A percentile compares a stretch with the other conserved stretches of the same genome.
phyloP scores from a whole-genome alignment of 805 yeast genomes.

The Kodamaea jinghongensis region DNA sequence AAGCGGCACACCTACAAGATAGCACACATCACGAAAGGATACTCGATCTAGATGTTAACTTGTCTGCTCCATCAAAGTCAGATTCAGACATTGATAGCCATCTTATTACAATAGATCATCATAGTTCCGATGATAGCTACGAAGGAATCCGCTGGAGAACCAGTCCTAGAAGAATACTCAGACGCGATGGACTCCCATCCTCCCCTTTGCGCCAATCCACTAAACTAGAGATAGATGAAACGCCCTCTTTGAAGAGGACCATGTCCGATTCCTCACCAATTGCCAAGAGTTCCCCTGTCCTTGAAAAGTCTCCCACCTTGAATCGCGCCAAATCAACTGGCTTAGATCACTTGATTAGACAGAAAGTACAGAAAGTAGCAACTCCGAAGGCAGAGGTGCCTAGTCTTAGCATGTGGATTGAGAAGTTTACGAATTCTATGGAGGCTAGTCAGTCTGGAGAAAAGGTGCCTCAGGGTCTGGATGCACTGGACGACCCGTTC shows the following conservation, averaged over 20 bases:
- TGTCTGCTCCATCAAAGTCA: neutral
- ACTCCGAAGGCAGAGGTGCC: slow-evolving; percentile 1
- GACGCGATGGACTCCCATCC: slow-evolving; percentile 9
- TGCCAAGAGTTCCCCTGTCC: slow-evolving; percentile 14
- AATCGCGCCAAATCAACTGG: slow-evolving; percentile 39
- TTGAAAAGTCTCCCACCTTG: slow-evolving; percentile 30
- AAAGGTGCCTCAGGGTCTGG: neutral
- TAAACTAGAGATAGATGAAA: slow-evolving; percentile 1
- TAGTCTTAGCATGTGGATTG: slow-evolving; percentile 27
- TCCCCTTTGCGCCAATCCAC: slow-evolving; percentile 6
- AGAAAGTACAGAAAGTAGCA: slow-evolving; percentile 1
- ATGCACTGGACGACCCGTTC: slow-evolving; percentile 3
- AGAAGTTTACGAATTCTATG: slow-evolving; percentile 21
- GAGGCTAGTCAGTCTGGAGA: neutral
- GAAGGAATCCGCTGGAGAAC: slow-evolving; percentile 38
- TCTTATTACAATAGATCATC: slow-evolving; percentile 8
- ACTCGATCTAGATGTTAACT: neutral
- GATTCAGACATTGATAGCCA: slow-evolving; percentile 3
- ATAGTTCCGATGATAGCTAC: slow-evolving; percentile 41
- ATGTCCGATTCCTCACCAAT: slow-evolving; percentile 26
- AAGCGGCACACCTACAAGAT: neutral
- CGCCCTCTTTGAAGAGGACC: slow-evolving; percentile 24
- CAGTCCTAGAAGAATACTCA: slow-evolving; percentile 11
- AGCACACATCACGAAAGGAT: too few species aligned
- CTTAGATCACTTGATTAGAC: slow-evolving; percentile 14